Conservation (phyloP, 2,329 filamentous ascomycete genomes). For the Fusarium hainanense region DNA sequence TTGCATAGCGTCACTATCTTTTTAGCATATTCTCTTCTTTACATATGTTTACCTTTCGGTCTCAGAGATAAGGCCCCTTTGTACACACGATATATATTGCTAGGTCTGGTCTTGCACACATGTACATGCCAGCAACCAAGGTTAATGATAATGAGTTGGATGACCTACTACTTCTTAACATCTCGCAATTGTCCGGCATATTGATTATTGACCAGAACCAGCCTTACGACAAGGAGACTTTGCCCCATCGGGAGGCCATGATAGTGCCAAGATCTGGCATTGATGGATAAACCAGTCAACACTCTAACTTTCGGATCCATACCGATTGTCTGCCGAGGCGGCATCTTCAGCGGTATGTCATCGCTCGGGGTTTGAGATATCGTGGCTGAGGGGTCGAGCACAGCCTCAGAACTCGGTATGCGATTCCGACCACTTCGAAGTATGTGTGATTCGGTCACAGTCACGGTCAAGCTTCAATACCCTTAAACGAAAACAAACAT, state of each 20-base stretch:
- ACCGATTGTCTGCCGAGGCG: conserved; percentile 20
- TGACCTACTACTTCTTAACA: conserved; percentile 18
- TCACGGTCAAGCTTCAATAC: not conserved
- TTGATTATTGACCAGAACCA: not conserved
- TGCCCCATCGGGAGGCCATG: conserved; percentile 5
- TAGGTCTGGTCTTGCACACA: conserved; percentile 30
- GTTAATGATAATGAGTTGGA: conserved; percentile 47
- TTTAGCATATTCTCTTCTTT: conserved; percentile 31
- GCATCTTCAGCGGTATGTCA: conserved; percentile 7
- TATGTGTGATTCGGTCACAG: not conserved
- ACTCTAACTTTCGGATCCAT: not conserved
- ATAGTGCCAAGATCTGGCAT: conserved; percentile 7
- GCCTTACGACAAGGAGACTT: not conserved
- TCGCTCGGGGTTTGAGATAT: conserved; percentile 11
- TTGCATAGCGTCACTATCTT: conserved; percentile 60
- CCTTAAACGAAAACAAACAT: not conserved
- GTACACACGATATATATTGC: conserved; percentile 39
- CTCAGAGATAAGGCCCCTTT: conserved; percentile 32
- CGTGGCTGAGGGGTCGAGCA: conserved; percentile 3
- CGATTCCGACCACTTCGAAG: not conserved
- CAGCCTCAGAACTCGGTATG: conserved; percentile 1
- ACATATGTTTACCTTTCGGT: conserved; percentile 36
- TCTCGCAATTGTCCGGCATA: not conserved
- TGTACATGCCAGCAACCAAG: conserved; percentile 26
- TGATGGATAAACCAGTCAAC: not conserved